Percentiles rank a stretch among this genome's conserved stretches.
Conservation (phyloP, 495 filamentous ascomycete genomes). For the Delitschia confertaspora region DNA sequence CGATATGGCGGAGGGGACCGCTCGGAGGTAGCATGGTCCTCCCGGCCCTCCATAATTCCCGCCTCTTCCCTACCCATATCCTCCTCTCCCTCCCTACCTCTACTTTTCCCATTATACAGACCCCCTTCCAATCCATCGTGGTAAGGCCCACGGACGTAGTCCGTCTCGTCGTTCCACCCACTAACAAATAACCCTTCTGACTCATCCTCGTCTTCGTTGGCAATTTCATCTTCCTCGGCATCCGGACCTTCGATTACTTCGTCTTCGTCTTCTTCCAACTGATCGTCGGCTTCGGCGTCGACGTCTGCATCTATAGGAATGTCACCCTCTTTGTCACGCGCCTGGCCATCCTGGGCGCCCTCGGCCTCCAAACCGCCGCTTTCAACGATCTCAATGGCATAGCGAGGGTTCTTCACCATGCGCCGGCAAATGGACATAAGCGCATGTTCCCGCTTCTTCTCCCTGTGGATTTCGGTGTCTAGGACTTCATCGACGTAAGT, state of each 20-base stretch:
- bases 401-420: conserved; percentile 11
- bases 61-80: no score
- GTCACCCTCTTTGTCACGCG: conserved; percentile 6
- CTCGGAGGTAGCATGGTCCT: no score
- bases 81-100: no score
- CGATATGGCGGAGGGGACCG: no score
- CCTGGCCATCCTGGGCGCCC: conserved; percentile 9
- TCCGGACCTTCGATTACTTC: background rate
- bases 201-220: no score
- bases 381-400: conserved; percentile 20
- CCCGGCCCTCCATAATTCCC: no score
- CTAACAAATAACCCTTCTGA: no score
- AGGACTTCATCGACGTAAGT: conserved; percentile 8
- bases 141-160: no score
- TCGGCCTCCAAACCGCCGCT: background rate
- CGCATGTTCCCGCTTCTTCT: conserved; percentile 12
- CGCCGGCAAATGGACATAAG: conserved; percentile 9
- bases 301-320: background rate
- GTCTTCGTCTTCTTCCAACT: conserved; percentile 6
- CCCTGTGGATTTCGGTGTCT: background rate
- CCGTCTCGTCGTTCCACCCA: no score
- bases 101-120: no score
- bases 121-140: no score
- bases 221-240: background rate
- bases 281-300: conserved; percentile 6